A percentile compares a stretch with the other conserved stretches of the same genome.
phyloP scores from a whole-genome alignment of 2,329 filamentous ascomycete species.

The Ceratocystis lukuohia region DNA sequence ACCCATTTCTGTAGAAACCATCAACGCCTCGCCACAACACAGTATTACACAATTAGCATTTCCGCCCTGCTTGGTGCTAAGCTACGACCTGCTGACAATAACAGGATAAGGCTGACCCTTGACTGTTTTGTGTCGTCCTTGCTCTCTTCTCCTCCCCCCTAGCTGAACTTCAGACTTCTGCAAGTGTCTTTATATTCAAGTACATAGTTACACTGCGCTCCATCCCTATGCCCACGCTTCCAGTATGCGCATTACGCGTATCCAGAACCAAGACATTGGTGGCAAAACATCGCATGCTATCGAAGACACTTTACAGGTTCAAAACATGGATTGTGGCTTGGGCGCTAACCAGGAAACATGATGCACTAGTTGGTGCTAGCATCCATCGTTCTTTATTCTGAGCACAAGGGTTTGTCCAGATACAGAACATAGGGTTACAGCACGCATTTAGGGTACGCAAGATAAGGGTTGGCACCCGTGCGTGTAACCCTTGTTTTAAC shows the following conservation, averaged over 20 bases:
- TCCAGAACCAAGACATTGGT: too few species aligned
- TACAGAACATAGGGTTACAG: too few species aligned
- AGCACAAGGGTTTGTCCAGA: not conserved
- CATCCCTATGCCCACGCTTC: not conserved
- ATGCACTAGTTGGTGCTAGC: too few species aligned
- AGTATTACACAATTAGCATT: too few species aligned
- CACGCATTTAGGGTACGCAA: too few species aligned
- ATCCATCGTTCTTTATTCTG: not conserved
- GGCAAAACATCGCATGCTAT: not conserved
- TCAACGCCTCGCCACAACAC: not conserved
- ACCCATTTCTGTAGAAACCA: not conserved
- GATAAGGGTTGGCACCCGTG: too few species aligned
- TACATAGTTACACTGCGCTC: not conserved
- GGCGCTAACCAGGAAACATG: too few species aligned
- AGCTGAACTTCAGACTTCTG: not conserved
- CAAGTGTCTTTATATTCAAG: not conserved
- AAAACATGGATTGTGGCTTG: not conserved
- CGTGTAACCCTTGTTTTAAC: not conserved
- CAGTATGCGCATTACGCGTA: not conserved
- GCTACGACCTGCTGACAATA: too few species aligned
- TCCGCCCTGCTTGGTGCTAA: too few species aligned
- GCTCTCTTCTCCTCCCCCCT: too few species aligned
- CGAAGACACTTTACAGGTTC: not conserved
- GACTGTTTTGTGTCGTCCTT: too few species aligned
- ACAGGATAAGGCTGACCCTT: too few species aligned